phyloP scores from a whole-genome alignment of 306 rosid species.

The Rosa multiflora region DNA sequence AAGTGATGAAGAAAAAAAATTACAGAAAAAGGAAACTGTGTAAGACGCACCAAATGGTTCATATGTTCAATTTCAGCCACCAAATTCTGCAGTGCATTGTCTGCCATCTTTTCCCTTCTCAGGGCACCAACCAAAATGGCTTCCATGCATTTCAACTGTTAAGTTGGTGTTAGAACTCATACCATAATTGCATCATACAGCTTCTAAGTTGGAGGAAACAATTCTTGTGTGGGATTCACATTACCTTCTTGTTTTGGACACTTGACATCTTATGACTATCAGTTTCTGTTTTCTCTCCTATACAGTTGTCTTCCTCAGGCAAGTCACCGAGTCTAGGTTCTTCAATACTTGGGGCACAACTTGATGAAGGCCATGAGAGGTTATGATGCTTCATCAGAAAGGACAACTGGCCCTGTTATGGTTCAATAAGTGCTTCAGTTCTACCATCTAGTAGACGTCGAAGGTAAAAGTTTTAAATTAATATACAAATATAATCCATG shows the following conservation, averaged over 20 bases:
- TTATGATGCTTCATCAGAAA: constrained; percentile 53
- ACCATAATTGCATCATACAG: constrained; percentile 20
- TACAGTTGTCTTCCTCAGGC: constrained; percentile 40
- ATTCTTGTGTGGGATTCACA: constrained; percentile 10
- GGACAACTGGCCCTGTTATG: constrained; percentile 72
- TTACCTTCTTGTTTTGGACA: constrained; percentile 51
- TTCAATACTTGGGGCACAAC: constrained; percentile 47
- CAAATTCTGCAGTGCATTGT: constrained; percentile 54
- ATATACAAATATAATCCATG: constrained; percentile 28
- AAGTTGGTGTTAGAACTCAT: constrained; percentile 29
- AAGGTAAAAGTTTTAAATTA: constrained; percentile 30
- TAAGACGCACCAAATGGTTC: constrained; percentile 53
- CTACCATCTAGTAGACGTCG: constrained; percentile 16
- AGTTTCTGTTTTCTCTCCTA: constrained; percentile 29
- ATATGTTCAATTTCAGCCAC: constrained; percentile 56
- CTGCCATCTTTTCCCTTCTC: constrained; percentile 78
- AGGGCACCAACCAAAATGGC: constrained; percentile 62
- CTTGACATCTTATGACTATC: constrained; percentile 31
- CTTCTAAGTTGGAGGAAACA: constrained; percentile 13
- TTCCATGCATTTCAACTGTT: constrained; percentile 64
- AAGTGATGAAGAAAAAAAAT: constrained; percentile 8
- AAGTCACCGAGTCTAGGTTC: constrained; percentile 42
- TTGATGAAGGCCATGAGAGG: constrained; percentile 38
- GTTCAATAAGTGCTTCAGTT: constrained; percentile 37
- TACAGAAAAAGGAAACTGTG: neutral